These are phyloP conservation scores for Talaromyces sp. DNA, from an alignment of 2,329 filamentous ascomycete species.

Conservation along the genomic window DNA sequence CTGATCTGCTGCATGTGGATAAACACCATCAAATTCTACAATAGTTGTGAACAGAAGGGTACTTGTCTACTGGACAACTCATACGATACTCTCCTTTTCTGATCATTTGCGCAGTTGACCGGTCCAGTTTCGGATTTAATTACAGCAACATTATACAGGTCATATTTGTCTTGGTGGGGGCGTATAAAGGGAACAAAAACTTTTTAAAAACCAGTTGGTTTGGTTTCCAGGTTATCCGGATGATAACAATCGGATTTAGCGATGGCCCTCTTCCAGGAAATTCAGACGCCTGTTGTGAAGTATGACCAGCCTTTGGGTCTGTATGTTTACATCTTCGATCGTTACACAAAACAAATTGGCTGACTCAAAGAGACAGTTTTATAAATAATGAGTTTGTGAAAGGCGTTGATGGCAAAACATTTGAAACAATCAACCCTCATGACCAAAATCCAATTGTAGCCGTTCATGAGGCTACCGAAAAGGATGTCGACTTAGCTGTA, in stretches of 20 bases:
- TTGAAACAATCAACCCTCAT: slow-evolving; percentile 85
- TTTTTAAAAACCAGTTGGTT: too few relatives aligned
- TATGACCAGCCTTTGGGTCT: slow-evolving; percentile 38
- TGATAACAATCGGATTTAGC: neutral
- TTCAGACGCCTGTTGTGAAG: slow-evolving; percentile 31
- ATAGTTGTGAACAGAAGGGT: neutral
- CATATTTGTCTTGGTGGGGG: neutral
- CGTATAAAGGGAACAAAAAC: neutral
- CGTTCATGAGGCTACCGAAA: slow-evolving; percentile 79
- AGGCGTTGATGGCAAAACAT: slow-evolving; percentile 77
- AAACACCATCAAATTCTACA: neutral
- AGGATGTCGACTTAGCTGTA: slow-evolving; percentile 70
- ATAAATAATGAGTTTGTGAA: slow-evolving; percentile 81
- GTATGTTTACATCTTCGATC: slow-evolving; percentile 17
- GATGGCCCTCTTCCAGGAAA: slow-evolving; percentile 35
- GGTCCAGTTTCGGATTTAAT: neutral
- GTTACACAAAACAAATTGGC: neutral
- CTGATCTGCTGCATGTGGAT: neutral
- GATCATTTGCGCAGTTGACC: neutral
- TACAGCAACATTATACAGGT: neutral
- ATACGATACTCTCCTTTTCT: neutral
- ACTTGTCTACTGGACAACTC: neutral
- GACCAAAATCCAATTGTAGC: slow-evolving; percentile 79
- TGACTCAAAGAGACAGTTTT: slow-evolving; percentile 36
- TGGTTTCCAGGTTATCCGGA: too few relatives aligned